These are phyloP conservation scores for Xylaria sp. DNA, from an alignment of 2,329 filamentous ascomycete genomes.

Conservation along the genomic window DNA sequence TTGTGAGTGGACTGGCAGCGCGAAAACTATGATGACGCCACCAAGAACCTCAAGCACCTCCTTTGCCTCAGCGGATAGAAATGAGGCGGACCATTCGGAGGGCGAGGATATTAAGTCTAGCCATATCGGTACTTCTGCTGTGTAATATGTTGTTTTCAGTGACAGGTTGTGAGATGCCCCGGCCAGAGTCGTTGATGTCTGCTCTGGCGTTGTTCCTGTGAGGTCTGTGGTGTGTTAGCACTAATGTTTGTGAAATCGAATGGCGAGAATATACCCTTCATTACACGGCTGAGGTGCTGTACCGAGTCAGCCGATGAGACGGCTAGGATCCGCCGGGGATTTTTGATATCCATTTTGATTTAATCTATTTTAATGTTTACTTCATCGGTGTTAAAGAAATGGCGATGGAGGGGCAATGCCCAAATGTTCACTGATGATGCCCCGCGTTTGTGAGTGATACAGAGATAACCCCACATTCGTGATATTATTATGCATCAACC, in stretches of 20 bases:
- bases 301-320: constrained; percentile 61
- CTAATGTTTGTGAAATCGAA: constrained; percentile 19
- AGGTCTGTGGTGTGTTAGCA: constrained; percentile 55
- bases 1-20: constrained; percentile 49
- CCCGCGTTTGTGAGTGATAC: constrained; percentile 15
- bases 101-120: constrained; percentile 68
- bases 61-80: constrained; percentile 67
- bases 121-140: constrained; percentile 70
- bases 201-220: constrained; percentile 58
- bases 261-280: constrained; percentile 59
- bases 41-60: constrained; percentile 72
- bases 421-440: neutral
- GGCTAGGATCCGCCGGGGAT: constrained; percentile 67
- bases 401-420: constrained; percentile 32
- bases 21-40: constrained; percentile 66
- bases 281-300: constrained; percentile 58
- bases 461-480: neutral
- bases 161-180: constrained; percentile 67
- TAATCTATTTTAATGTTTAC: neutral
- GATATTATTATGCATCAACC: neutral
- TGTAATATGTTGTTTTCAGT: constrained; percentile 70
- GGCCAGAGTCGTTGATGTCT: constrained; percentile 58
- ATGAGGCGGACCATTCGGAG: constrained; percentile 65
- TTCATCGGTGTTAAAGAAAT: constrained; percentile 16
- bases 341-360: constrained; percentile 53